Evolutionary conservation across 345 rosid species (phyloP).

Genomic region (Microcos paniculata): DNA sequence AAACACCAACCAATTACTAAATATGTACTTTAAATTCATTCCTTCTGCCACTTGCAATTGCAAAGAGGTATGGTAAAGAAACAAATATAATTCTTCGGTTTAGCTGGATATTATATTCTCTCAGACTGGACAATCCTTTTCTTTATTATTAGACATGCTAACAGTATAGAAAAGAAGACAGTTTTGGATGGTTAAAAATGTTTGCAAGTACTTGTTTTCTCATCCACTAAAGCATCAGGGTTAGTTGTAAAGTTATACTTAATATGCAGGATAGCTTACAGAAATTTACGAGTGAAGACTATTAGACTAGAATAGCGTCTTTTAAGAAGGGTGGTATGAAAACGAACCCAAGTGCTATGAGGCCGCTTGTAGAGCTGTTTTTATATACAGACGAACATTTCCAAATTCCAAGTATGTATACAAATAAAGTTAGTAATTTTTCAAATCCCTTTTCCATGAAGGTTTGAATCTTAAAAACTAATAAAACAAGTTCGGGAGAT

Average conservation of each 20-base stretch:
- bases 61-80: neutral
- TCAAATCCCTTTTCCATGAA: neutral
- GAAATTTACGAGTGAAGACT: neutral
- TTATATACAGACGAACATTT: neutral
- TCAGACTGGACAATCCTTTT: neutral
- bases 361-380: neutral
- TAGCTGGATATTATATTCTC: neutral
- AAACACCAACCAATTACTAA: neutral
- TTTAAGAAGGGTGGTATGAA: neutral
- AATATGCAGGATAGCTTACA: neutral
- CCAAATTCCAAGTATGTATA: neutral
- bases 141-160: neutral
- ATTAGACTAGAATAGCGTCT: neutral
- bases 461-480: neutral
- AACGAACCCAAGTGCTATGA: neutral
- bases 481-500: neutral
- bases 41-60: neutral
- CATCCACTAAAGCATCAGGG: neutral
- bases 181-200: neutral
- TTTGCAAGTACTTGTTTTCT: neutral
- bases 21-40: neutral
- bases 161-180: neutral
- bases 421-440: neutral
- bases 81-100: neutral
- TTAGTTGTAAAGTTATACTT: neutral